These are phyloP conservation scores for Abortiporus biennis DNA, from an alignment of 1,284 basidiomycete genomes.

Conservation along the genomic window DNA sequence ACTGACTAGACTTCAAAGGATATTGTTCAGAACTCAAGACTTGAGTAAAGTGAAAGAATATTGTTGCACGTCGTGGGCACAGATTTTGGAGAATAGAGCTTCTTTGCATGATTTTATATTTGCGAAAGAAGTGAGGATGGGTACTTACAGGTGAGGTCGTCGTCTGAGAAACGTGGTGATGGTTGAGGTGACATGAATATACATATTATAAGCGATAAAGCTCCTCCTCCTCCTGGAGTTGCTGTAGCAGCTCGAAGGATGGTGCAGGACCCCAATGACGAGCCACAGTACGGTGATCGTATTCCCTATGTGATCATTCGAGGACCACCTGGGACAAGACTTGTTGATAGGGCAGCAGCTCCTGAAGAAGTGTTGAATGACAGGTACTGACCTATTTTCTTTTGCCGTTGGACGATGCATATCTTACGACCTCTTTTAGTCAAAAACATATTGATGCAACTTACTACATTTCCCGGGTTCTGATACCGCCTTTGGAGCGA, in stretches of 20 bases:
- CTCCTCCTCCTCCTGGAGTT: conserved; percentile 85
- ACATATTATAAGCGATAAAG: conserved; percentile 55
- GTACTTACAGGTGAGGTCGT: conserved; percentile 71
- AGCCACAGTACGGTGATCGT: conserved; percentile 90
- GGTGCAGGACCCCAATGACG: conserved; percentile 72
- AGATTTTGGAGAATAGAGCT: conserved; percentile 75
- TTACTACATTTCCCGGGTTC: conserved; percentile 88
- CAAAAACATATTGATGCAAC: conserved; percentile 67
- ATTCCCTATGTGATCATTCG: conserved; percentile 86
- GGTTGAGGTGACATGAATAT: background rate
- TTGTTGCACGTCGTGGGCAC: conserved; percentile 82
- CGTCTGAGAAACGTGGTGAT: conserved; percentile 6
- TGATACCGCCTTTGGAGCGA: conserved; percentile 87
- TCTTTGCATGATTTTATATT: conserved; percentile 91
- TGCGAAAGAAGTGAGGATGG: conserved; percentile 90
- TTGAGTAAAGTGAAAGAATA: conserved; percentile 87
- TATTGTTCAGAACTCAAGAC: conserved; percentile 86
- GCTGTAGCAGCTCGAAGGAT: conserved; percentile 78
- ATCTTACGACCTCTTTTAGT: conserved; percentile 31
- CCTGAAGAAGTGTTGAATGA: conserved; percentile 77
- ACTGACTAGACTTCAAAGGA: conserved; percentile 36
- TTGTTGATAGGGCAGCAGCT: conserved; percentile 79
- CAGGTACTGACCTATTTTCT: conserved; percentile 37
- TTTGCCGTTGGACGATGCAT: too few relatives aligned
- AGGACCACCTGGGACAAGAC: conserved; percentile 58